A percentile compares a stretch with the other conserved stretches of the same genome.
Conservation (phyloP, 768 basidiomycete species). For the Suillus luteus region DNA sequence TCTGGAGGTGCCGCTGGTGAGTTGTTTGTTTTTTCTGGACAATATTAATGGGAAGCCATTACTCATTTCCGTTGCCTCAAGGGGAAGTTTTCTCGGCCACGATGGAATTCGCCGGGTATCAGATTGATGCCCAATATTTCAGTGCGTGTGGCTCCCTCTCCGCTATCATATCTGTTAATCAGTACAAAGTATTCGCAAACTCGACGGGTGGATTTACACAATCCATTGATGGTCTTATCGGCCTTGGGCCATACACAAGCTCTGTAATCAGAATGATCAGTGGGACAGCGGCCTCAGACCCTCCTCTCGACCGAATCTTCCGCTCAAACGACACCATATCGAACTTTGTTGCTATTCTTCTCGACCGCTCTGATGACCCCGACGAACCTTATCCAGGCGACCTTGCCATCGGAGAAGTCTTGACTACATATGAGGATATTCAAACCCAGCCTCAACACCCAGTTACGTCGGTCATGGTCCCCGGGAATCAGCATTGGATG, state of each 20-base stretch:
- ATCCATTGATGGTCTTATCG: slow-evolving; percentile 42
- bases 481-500: slow-evolving; percentile 63
- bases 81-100: slow-evolving; percentile 33
- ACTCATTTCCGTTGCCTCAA: slow-evolving; percentile 15
- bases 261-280: slow-evolving; percentile 46
- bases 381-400: slow-evolving; percentile 55
- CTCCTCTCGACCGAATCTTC: slow-evolving; percentile 69
- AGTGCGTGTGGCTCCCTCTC: slow-evolving; percentile 12
- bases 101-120: slow-evolving; percentile 40
- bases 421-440: slow-evolving; percentile 51
- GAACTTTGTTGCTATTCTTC: slow-evolving; percentile 63
- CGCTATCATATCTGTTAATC: slow-evolving; percentile 11
- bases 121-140: slow-evolving; percentile 45
- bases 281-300: slow-evolving; percentile 43
- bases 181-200: slow-evolving; percentile 24
- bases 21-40: neutral
- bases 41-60: neutral
- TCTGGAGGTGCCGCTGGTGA: slow-evolving; percentile 53
- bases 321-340: slow-evolving; percentile 54
- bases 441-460: slow-evolving; percentile 51
- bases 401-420: slow-evolving; percentile 61
- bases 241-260: slow-evolving; percentile 64
- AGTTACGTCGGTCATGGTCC: slow-evolving; percentile 42
- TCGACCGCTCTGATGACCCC: slow-evolving; percentile 61
- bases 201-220: slow-evolving; percentile 9